phyloP scores from a whole-genome alignment of 345 rosid genomes.

The Triadica sebifera region DNA sequence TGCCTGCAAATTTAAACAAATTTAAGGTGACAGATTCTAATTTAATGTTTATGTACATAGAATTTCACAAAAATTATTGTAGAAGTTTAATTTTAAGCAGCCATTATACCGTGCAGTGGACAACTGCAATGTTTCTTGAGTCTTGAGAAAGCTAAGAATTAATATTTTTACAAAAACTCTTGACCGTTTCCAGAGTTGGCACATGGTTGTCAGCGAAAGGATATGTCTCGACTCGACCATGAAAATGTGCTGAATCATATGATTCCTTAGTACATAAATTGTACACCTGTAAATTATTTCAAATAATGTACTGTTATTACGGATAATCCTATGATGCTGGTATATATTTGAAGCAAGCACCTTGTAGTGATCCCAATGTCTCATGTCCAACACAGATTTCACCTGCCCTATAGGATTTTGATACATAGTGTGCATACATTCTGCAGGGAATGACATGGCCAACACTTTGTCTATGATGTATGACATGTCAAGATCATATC shows the following conservation, averaged over 20 bases:
- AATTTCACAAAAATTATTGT: no score
- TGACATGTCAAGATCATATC: slow-evolving; percentile 96
- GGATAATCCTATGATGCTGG: no score
- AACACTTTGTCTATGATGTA: slow-evolving; percentile 66
- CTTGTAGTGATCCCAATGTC: slow-evolving; percentile 77
- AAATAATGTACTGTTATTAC: no score
- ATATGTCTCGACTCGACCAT: slow-evolving; percentile 73
- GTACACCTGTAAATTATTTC: slow-evolving; percentile 44
- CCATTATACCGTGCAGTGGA: slow-evolving; percentile 81
- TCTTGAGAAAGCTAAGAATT: slow-evolving; percentile 72
- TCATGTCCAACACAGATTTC: slow-evolving; percentile 81
- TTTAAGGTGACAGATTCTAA: no score
- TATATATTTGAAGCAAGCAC: slow-evolving; percentile 27
- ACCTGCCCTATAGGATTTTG: slow-evolving; percentile 98
- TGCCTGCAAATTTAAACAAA: slow-evolving; percentile 51
- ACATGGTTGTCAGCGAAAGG: slow-evolving; percentile 95
- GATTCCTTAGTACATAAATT: slow-evolving; percentile 83
- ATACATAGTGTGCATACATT: slow-evolving; percentile 79
- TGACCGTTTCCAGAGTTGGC: slow-evolving; percentile 72
- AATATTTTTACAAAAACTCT: slow-evolving; percentile 76
- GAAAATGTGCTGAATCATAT: slow-evolving; percentile 69
- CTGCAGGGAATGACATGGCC: slow-evolving; percentile 93
- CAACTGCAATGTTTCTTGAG: slow-evolving; percentile 70
- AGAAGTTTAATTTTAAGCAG: no score
- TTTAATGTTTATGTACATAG: no score